Base-by-base conservation (phyloP, 2,329 filamentous ascomycete species). In the Elsinoe fawcettii region DNA sequence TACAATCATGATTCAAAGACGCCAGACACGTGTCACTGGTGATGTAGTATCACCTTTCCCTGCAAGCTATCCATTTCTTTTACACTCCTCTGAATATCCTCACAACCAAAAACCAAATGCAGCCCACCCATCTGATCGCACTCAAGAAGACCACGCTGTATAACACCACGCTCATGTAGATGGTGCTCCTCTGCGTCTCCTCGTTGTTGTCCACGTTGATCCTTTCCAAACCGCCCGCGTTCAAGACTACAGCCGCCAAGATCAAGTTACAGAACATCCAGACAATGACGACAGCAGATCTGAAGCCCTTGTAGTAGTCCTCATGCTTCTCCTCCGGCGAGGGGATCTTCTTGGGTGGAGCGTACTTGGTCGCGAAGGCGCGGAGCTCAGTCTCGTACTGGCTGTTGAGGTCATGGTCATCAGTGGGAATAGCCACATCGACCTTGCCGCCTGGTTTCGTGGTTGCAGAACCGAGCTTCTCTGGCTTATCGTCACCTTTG, bases 191-290 rank as follows among this genome's bases (percentile, higher is more conserved):
- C 56, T 79, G 67, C 53, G 76, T 65, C 16, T 75, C 69, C 12
- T 61, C 55, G n/a, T 63, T 60, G 25, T 49, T 58, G 46, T 66
- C 59, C 62, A 65, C 57, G 46, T 65, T 66, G 4, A 71, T 71
- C 14, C 73, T 65, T 63, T 95, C 85, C 61, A 96, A 72, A 1
- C 93, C 92, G 22, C 87, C 92, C 1, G 88, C 85, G 67, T 87
- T 91, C 63, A 99, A 77, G 6, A 99, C 92, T 1, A 95, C 79
- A 0, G 92, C 92, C 0, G 83, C 84, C 5, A 99, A 82, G 0
- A 83, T 90, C 70, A 99, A 88, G 72, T 99, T 99, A 68, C 85
- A 90, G 66, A 97, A 89, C 80, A 99, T 96, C 93, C 93, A 99
- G 63, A 87, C 84, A 53, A 97, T 77, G 27, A 99, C 93, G 63